These are phyloP conservation scores for Entophlyctis luteolus DNA, from an alignment of 192 early-diverging fungal species.

Conservation along the genomic window DNA sequence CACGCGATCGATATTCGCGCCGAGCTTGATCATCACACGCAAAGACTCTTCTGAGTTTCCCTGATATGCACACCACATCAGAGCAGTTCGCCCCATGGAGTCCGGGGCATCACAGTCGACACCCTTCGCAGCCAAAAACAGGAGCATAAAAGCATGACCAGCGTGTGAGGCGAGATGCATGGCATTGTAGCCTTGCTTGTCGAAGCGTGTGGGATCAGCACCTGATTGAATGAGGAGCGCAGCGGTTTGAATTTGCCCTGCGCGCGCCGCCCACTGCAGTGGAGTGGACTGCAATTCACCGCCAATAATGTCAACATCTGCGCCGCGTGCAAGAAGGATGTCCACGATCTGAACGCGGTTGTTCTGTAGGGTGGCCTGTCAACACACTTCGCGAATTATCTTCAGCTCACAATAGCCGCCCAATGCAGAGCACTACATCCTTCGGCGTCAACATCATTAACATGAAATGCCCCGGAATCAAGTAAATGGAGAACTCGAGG, in stretches of 20 bases:
- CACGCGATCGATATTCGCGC: constrained; percentile 62
- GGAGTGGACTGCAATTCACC: constrained; percentile 81
- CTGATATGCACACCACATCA: constrained; percentile 96
- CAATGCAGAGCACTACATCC: constrained; percentile 79
- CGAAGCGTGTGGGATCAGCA: constrained; percentile 68
- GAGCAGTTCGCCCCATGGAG: constrained; percentile 72
- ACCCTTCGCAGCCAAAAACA: constrained; percentile 68
- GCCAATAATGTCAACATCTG: constrained; percentile 69
- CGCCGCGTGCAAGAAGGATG: constrained; percentile 75
- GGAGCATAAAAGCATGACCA: constrained; percentile 68
- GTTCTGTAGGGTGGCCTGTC: constrained; percentile 30
- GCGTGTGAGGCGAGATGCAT: constrained; percentile 88
- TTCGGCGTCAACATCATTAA: constrained; percentile 59
- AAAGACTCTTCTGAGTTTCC: constrained; percentile 67
- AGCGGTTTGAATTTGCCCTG: constrained; percentile 68
- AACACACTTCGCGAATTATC: neutral
- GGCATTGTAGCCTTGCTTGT: constrained; percentile 84
- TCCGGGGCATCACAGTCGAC: constrained; percentile 74
- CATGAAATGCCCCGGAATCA: constrained; percentile 48
- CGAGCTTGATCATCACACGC: constrained; percentile 64
- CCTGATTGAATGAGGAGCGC: constrained; percentile 70
- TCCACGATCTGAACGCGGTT: constrained; percentile 66
- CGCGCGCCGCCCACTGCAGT: constrained; percentile 89
- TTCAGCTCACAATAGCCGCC: constrained; percentile 62
- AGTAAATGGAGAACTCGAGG: constrained; percentile 51